A percentile compares a stretch with the other conserved stretches of the same genome.
Evolutionary conservation across 768 basidiomycete species (phyloP).

Genomic region (Gloeopeniophorella convolvens): DNA sequence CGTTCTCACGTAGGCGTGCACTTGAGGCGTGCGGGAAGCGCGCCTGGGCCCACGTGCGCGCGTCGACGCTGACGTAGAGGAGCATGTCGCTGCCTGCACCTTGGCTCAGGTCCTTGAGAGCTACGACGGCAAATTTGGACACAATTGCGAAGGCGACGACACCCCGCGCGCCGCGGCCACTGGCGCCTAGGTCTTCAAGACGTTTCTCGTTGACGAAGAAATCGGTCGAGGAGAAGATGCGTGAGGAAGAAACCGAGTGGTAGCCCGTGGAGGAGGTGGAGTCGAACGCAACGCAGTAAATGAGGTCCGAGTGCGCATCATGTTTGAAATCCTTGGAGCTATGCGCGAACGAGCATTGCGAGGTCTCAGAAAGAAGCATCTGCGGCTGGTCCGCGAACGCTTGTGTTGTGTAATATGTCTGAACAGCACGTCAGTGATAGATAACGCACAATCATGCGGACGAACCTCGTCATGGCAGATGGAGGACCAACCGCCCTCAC

Average conservation of each 20-base stretch:
- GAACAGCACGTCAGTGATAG: constrained; percentile 9
- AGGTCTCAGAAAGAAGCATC: constrained; percentile 61
- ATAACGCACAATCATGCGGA: constrained; percentile 7
- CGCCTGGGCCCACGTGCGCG: constrained; percentile 78
- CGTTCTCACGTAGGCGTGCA: constrained; percentile 77
- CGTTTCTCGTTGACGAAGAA: constrained; percentile 63
- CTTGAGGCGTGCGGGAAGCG: constrained; percentile 88
- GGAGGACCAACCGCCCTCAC: constrained; percentile 40
- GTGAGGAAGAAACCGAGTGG: constrained; percentile 51
- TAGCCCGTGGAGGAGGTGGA: constrained; percentile 36
- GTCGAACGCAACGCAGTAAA: constrained; percentile 91
- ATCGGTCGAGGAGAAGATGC: constrained; percentile 79
- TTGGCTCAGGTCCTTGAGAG: constrained; percentile 61
- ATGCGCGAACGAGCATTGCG: constrained; percentile 85
- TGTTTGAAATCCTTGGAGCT: constrained; percentile 79
- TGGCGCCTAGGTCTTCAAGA: constrained; percentile 84
- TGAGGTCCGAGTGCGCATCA: constrained; percentile 61
- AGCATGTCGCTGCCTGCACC: constrained; percentile 64
- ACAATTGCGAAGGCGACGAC: constrained; percentile 93
- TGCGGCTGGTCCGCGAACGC: constrained; percentile 61
- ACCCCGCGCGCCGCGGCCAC: constrained; percentile 78
- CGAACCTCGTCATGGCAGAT: constrained; percentile 70
- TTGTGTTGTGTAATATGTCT: constrained; percentile 89
- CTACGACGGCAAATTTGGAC: constrained; percentile 88
- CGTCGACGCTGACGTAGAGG: constrained; percentile 82